These are phyloP conservation scores for Talinum fruticosum DNA, from an alignment of 148 eudicot genomes.

Conservation along the genomic window DNA sequence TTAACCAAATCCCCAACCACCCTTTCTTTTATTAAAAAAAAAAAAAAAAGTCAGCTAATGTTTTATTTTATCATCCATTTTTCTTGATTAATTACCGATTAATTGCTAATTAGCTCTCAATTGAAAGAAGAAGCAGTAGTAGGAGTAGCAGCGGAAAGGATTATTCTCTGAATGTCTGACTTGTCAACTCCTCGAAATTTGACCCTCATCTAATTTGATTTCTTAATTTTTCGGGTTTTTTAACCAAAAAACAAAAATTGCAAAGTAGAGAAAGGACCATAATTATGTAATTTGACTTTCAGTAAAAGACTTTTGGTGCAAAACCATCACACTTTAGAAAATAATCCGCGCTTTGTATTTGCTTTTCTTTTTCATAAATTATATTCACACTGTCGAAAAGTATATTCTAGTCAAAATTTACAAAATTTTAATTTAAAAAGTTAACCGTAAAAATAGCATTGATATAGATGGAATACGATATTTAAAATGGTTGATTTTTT, in stretches of 20 bases:
- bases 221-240: background rate
- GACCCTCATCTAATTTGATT: background rate
- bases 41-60: background rate
- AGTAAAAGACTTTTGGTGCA: background rate
- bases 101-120: background rate
- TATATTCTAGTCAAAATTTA: no score
- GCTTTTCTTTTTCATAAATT: no score
- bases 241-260: no score
- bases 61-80: background rate
- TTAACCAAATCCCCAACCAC: constrained; percentile 22
- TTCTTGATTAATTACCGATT: background rate
- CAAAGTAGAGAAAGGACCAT: background rate
- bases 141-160: background rate
- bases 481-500: no score
- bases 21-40: constrained; percentile 9
- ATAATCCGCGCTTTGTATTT: background rate
- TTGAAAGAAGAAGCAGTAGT: background rate
- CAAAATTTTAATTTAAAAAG: no score
- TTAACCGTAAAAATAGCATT: no score
- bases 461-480: no score
- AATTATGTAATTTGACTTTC: background rate
- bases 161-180: background rate
- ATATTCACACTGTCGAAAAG: no score
- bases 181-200: constrained; percentile 2
- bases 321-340: background rate